Percentiles rank a stretch among this genome's conserved stretches.
Evolutionary conservation across 805 yeast genomes (phyloP).

Genomic region (Kodamaea laetipori): DNA sequence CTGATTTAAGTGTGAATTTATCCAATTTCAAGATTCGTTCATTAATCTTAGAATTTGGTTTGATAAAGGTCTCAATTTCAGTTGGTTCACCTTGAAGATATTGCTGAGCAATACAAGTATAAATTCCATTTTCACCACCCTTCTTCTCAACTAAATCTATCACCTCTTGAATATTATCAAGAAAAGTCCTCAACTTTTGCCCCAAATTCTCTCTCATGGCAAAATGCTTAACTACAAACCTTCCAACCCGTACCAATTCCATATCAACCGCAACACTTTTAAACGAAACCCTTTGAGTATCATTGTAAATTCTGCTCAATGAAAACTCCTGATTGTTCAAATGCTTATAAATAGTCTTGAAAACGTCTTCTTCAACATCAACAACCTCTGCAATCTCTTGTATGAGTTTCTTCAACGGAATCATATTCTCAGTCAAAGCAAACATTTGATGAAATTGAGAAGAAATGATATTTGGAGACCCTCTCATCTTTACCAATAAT

Average conservation of each 20-base stretch:
- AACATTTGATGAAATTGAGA: constrained; percentile 24
- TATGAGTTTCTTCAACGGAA: background rate
- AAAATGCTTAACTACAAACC: constrained; percentile 10
- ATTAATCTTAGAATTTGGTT: too few species aligned
- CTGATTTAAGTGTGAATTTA: too few species aligned
- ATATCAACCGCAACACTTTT: background rate
- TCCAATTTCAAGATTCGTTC: too few species aligned
- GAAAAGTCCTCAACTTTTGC: constrained; percentile 14
- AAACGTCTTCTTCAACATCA: background rate
- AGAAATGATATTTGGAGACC: constrained; percentile 4
- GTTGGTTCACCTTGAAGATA: too few species aligned
- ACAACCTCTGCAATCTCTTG: background rate
- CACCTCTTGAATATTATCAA: constrained; percentile 10
- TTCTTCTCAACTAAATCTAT: constrained; percentile 5
- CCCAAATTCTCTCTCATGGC: constrained; percentile 15
- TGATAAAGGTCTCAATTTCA: too few species aligned
- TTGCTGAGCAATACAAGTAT: background rate
- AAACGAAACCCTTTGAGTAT: constrained; percentile 1
- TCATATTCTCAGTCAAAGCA: constrained; percentile 8
- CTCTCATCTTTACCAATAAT: constrained; percentile 6
- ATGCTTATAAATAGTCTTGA: background rate
- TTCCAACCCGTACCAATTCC: constrained; percentile 10
- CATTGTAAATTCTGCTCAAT: constrained; percentile 5
- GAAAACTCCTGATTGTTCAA: constrained; percentile 11
- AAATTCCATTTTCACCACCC: background rate